Evolutionary conservation across 805 yeast species (phyloP).

Genomic region (Candida nemodendra): DNA sequence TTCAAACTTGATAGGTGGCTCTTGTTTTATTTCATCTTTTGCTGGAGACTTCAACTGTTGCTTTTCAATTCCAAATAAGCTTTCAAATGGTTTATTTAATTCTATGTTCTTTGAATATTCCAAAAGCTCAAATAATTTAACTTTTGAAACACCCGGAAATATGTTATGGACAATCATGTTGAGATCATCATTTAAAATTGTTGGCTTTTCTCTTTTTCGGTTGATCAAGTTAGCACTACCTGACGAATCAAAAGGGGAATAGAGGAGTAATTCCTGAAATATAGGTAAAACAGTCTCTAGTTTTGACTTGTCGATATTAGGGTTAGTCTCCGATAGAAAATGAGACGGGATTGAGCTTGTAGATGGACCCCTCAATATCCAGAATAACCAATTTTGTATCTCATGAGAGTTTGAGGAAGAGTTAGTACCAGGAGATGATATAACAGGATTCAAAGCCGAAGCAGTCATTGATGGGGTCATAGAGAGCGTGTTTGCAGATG

Average conservation of each 20-base stretch:
- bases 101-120: slow-evolving; percentile 15
- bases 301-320: slow-evolving; percentile 24
- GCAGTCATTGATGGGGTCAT: slow-evolving; percentile 41
- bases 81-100: slow-evolving; percentile 23
- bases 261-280: slow-evolving; percentile 29
- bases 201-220: slow-evolving; percentile 22
- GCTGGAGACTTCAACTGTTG: neutral
- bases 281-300: slow-evolving; percentile 30
- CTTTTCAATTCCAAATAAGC: slow-evolving; percentile 22
- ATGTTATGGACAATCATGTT: slow-evolving; percentile 21
- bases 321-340: slow-evolving; percentile 40
- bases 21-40: slow-evolving; percentile 2
- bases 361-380: slow-evolving; percentile 63
- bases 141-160: slow-evolving; percentile 29
- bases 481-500: slow-evolving; percentile 38
- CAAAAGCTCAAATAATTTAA: slow-evolving; percentile 25
- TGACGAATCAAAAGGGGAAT: slow-evolving; percentile 20
- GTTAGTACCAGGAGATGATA: slow-evolving; percentile 11
- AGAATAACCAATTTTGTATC: slow-evolving; percentile 62
- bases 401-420: slow-evolving; percentile 24
- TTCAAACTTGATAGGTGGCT: slow-evolving; percentile 12
- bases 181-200: slow-evolving; percentile 18
- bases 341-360: slow-evolving; percentile 58
- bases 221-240: slow-evolving; percentile 5
- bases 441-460: slow-evolving; percentile 15